These are phyloP conservation scores for Flaveria ramosissima DNA, from an alignment of 129 eudicot species.

Conservation along the genomic window DNA sequence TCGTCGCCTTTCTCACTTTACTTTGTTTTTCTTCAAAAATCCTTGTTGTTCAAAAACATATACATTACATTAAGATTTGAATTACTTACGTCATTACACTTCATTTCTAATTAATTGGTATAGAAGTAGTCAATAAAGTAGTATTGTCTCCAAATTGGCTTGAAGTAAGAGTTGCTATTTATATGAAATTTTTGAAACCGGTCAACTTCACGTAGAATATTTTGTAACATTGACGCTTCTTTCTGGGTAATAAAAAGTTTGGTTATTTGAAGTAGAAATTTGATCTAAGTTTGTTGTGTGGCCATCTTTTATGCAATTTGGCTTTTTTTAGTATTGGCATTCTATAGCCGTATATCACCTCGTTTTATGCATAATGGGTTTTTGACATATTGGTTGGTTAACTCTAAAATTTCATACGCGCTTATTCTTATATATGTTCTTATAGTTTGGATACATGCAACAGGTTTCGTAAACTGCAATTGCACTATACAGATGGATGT, in stretches of 20 bases:
- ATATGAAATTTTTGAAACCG: too few species aligned
- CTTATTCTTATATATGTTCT: constrained; percentile 8
- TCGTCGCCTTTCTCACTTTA: constrained; percentile 5
- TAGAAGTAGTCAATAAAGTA: too few species aligned
- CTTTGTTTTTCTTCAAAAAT: not conserved
- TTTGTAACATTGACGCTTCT: not conserved
- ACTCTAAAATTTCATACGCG: not conserved
- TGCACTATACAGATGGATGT: constrained; percentile 36
- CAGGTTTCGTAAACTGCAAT: constrained; percentile 95
- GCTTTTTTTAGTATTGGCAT: not conserved
- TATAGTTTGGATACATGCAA: constrained; percentile 19
- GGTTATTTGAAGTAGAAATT: not conserved
- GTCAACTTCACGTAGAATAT: too few species aligned
- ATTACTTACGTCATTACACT: too few species aligned
- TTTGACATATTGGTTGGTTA: constrained; percentile 18
- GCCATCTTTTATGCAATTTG: not conserved
- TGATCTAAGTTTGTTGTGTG: not conserved
- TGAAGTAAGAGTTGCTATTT: too few species aligned
- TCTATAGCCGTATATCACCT: not conserved
- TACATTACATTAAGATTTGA: constrained; percentile 30
- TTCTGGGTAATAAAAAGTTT: not conserved
- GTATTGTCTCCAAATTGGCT: too few species aligned
- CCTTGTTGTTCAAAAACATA: constrained; percentile 31
- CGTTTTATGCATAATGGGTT: not conserved
- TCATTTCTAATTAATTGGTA: too few species aligned